Base-by-base conservation (phyloP, 345 rosid genomes). In the Dipteronia dyeriana region DNA sequence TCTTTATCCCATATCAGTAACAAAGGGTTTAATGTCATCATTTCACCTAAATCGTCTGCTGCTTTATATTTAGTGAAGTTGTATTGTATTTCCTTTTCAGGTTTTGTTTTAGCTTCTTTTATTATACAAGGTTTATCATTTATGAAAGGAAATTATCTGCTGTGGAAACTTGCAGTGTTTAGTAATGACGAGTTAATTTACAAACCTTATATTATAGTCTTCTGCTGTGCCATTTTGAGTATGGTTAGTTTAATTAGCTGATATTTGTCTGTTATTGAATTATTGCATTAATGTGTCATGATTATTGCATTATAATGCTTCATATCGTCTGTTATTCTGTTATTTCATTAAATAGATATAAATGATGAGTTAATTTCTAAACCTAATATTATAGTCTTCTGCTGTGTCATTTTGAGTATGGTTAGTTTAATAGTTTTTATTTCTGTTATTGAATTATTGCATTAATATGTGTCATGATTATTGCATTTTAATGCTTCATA, bases 281-380 rank as follows among this genome's bases (percentile, higher is more conserved):
- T 25, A 4, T 62, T 61, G 66, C 34, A 25, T 64, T 31, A 14
- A 26, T 63, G 7, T 29, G 13, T 49, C 41, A 13, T 47, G 49
- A 75, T 49, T 63, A 10, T 64, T 31, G 43, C 77, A 19, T 60
- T n/a, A 29, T 56, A 49, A 41, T 61, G 38, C 23, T 41, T 11
- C 43, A 49, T 47, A 29, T 63, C 12, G 10, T 29, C 39, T 25
- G 34, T 25, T 23, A 74, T 73, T 73, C 29, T 74, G 69, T 29
- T 49, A 43, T 74, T 74, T 17, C 49, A 63, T 75, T 19, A 75
- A 14, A 38, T 69, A 75, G 31, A 31, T 31, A 31, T 31, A 3
- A 31, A 3, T 31, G 62, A n/a, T 45, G 49, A 9, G 12, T 45
- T 45, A 9, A 9, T 59, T 22, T 59, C 22, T n/a, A 51, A 17